Conservation (phyloP, 805 yeast species). For the Candida namnaoensis region DNA sequence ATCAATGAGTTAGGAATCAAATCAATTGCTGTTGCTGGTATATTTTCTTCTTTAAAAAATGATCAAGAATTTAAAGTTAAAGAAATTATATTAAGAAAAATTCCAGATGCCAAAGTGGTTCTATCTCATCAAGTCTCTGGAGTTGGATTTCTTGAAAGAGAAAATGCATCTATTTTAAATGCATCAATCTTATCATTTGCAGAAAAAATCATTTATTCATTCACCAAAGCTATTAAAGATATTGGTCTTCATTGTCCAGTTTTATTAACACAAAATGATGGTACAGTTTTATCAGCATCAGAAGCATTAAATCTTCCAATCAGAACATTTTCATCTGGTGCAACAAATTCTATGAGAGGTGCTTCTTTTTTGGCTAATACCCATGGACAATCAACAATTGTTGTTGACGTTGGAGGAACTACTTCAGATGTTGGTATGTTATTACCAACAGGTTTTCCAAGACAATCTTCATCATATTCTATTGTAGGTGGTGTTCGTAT, state of each 20-base stretch:
- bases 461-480: slow-evolving; percentile 34
- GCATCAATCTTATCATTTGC: slow-evolving; percentile 36
- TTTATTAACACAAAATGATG: slow-evolving; percentile 38
- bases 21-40: slow-evolving; percentile 30
- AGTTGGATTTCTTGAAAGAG: slow-evolving; percentile 36
- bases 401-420: slow-evolving; percentile 44
- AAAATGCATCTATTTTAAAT: slow-evolving; percentile 37
- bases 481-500: slow-evolving; percentile 38
- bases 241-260: slow-evolving; percentile 30
- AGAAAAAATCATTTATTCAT: slow-evolving; percentile 29
- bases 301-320: slow-evolving; percentile 35
- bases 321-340: slow-evolving; percentile 38
- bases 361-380: slow-evolving; percentile 32
- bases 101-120: slow-evolving; percentile 28
- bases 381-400: slow-evolving; percentile 22
- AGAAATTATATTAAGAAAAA: slow-evolving; percentile 20
- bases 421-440: slow-evolving; percentile 41
- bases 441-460: slow-evolving; percentile 36
- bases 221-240: slow-evolving; percentile 21
- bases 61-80: slow-evolving; percentile 27
- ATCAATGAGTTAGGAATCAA: slow-evolving; percentile 24
- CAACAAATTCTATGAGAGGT: slow-evolving; percentile 39
- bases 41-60: slow-evolving; percentile 27
- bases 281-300: slow-evolving; percentile 31
- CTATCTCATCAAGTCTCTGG: slow-evolving; percentile 32